A percentile compares a stretch with the other conserved stretches of the same genome.
phyloP scores from a whole-genome alignment of 2,329 filamentous ascomycete genomes.

The Berkeleyomyces basicola region DNA sequence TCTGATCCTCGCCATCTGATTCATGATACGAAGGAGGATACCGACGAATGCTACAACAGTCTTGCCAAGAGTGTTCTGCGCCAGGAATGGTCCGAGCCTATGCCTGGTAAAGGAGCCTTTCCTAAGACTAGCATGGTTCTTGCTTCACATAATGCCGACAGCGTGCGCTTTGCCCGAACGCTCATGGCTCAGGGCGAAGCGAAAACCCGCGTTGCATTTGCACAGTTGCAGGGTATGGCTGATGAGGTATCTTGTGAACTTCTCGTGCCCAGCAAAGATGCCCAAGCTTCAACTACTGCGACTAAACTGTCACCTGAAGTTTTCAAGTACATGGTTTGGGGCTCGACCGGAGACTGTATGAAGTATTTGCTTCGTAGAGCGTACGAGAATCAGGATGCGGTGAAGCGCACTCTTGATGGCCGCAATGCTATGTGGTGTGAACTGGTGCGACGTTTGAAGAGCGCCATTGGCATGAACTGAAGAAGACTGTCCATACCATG shows the following conservation, averaged over 20 bases:
- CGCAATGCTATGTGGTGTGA: conserved; percentile 47
- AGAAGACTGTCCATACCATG: conserved; percentile 10
- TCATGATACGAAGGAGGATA: conserved; percentile 54
- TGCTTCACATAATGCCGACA: conserved; percentile 67
- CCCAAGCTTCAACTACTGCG: conserved; percentile 1
- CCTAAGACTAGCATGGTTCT: conserved; percentile 50
- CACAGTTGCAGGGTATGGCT: conserved; percentile 88
- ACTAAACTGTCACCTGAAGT: conserved; percentile 21
- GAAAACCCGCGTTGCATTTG: conserved; percentile 26
- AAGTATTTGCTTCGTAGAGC: conserved; percentile 51
- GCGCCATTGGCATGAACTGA: conserved; percentile 23
- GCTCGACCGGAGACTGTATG: conserved; percentile 62
- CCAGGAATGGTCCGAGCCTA: conserved; percentile 38
- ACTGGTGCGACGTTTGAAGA: conserved; percentile 37
- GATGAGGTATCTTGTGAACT: conserved; percentile 69
- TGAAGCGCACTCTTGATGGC: conserved; percentile 43
- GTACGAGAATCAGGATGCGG: conserved; percentile 58
- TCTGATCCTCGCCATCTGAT: conserved; percentile 54
- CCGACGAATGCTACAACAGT: conserved; percentile 55
- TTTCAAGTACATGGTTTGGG: conserved; percentile 57
- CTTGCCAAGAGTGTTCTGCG: conserved; percentile 52
- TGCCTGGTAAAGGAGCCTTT: conserved; percentile 28
- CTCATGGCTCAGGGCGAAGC: conserved; percentile 31
- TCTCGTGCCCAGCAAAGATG: conserved; percentile 17
- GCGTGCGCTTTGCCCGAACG: conserved; percentile 41